Conservation (phyloP, 768 basidiomycete genomes). For the Leccinum longicurvipes region DNA sequence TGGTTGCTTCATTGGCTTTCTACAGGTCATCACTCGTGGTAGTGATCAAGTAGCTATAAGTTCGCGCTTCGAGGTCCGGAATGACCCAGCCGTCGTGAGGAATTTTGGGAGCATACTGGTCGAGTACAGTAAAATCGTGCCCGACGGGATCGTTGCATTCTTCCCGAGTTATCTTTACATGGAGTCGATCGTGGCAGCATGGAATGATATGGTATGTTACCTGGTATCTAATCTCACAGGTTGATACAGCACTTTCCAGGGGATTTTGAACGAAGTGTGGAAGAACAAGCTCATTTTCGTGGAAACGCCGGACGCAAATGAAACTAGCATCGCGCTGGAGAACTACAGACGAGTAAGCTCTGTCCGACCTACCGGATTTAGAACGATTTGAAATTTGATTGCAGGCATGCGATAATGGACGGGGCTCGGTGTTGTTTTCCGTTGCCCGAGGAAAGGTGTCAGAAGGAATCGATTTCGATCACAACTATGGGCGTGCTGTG, state of each 20-base stretch:
- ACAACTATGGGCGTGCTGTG: slow-evolving; percentile 97
- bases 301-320: slow-evolving; percentile 98
- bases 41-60: slow-evolving; percentile 98
- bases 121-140: slow-evolving; percentile 97
- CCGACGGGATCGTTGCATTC: slow-evolving; percentile 98
- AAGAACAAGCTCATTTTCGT: slow-evolving; percentile 99
- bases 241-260: slow-evolving; percentile 46
- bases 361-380: not conserved
- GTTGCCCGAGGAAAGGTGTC: slow-evolving; percentile 99
- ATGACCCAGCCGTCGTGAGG: slow-evolving; percentile 97
- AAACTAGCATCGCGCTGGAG: slow-evolving; percentile 96
- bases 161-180: slow-evolving; percentile 99
- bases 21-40: slow-evolving; percentile 92
- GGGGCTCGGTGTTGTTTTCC: slow-evolving; percentile 93
- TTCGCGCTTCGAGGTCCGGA: slow-evolving; percentile 97
- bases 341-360: slow-evolving; percentile 84
- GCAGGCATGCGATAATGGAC: slow-evolving; percentile 97
- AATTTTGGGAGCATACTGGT: slow-evolving; percentile 98
- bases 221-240: not conserved
- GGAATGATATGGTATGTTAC: slow-evolving; percentile 95
- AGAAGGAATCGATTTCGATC: slow-evolving; percentile 99
- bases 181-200: slow-evolving; percentile 99
- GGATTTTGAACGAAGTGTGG: slow-evolving; percentile 98
- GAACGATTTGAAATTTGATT: not conserved
- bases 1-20: not conserved